Conservation (phyloP, 192 early-diverging fungal genomes). For the Thoreauomyces humboldtii region DNA sequence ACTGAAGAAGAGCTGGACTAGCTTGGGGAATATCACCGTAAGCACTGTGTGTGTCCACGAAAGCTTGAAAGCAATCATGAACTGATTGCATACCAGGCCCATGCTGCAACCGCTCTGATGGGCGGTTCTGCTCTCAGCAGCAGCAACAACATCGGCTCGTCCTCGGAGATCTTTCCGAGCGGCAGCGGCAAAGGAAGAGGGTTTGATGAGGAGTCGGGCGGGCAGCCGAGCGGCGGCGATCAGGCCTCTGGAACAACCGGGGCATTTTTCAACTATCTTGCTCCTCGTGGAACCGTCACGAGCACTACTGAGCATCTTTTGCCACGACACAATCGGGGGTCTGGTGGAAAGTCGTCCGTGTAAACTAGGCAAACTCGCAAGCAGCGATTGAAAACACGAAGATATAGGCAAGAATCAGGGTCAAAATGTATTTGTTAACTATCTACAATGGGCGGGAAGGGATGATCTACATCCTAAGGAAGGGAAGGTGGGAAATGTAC, state of each 20-base stretch:
- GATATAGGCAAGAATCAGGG: too few species aligned
- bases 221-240: background rate
- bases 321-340: background rate
- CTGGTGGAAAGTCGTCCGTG: too few species aligned
- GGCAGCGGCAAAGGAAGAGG: background rate
- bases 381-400: too few species aligned
- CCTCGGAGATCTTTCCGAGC: background rate
- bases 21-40: slow-evolving; percentile 23
- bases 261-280: background rate
- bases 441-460: too few species aligned
- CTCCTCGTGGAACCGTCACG: background rate
- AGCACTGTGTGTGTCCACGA: background rate
- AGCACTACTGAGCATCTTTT: background rate
- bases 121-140: background rate
- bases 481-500: too few species aligned
- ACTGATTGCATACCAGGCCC: slow-evolving; percentile 2
- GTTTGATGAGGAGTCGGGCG: slow-evolving; percentile 7
- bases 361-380: too few species aligned
- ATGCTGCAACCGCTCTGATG: slow-evolving; percentile 14
- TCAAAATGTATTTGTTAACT: too few species aligned
- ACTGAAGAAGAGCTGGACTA: slow-evolving; percentile 25
- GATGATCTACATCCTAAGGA: too few species aligned
- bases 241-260: background rate
- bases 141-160: background rate
- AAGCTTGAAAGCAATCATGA: background rate